Evolutionary conservation across 352 stramenopile species (phyloP), one percentile per base, ranked within the genome.

Genomic region (Thraustotheca clavata): DNA sequence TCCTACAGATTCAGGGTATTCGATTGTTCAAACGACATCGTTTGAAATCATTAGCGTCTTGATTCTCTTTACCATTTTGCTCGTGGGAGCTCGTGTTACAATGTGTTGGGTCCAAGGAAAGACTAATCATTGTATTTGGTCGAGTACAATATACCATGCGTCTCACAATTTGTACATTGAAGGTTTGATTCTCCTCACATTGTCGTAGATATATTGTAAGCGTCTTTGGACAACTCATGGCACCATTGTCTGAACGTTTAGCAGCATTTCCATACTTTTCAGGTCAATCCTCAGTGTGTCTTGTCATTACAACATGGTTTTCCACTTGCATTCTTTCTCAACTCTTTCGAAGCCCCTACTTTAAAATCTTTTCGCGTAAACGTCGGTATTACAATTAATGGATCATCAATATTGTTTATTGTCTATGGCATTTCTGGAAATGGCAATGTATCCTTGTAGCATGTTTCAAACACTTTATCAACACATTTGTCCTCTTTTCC

Each of bases 41-140:
- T 94, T 88, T 66, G 76, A 92, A 49, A 47, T 94, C 29, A 34
- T 88, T 62, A 92, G 91, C 68, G 83, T 94, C 49, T 73, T 94
- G 20, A 65, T 73, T 18, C 73, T 87, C 24, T 92, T 94, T 55
- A 94, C 83, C 27, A 69, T 92, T 0, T 67, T 94, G 49, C 72
- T 92, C 20, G 72, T 94, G 24, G 85, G 85, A 16, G 89, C 85
- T 26, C 85, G 85, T 43, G 89, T 94, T 72, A 94, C 90, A 69
- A 94, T 94, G 85, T 92, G 85, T 75, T 94, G 85, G 85, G 92
- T 94, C 62, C 85, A 94, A 68, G 85, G 85, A 72, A 91, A 91
- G 60, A 88, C 85, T 36, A 85, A 77, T 76, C 89, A 90, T 70
- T 77, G 91, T 63, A 92, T 94, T 71, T 94, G 85, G 85, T 91